Conservation (phyloP, 768 basidiomycete genomes). For the Galerina marginata region DNA sequence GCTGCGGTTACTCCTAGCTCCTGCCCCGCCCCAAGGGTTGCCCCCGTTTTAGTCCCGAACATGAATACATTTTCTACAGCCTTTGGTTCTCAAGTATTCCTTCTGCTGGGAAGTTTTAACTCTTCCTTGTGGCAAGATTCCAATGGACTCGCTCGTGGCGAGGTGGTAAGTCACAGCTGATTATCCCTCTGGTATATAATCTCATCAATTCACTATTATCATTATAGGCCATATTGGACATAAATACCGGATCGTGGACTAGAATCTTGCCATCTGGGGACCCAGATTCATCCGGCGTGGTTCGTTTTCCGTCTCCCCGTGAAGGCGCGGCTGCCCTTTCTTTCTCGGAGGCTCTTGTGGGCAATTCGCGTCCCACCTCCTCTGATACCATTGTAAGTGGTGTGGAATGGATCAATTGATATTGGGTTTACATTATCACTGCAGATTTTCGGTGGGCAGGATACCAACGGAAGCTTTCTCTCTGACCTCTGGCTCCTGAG, state of each 20-base stretch:
- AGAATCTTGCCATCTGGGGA: slow-evolving; percentile 79
- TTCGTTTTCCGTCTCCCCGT: slow-evolving; percentile 67
- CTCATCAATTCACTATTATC: slow-evolving; percentile 10
- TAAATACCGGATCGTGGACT: slow-evolving; percentile 68
- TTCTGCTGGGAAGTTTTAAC: slow-evolving; percentile 73
- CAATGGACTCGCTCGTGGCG: slow-evolving; percentile 64
- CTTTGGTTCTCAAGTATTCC: slow-evolving; percentile 69
- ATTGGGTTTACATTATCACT: neutral
- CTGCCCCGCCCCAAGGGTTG: slow-evolving; percentile 72
- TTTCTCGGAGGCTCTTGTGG: slow-evolving; percentile 59
- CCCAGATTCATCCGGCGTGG: slow-evolving; percentile 55
- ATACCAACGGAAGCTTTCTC: slow-evolving; percentile 66
- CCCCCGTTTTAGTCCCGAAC: slow-evolving; percentile 66
- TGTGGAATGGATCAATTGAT: neutral
- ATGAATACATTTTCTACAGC: slow-evolving; percentile 56
- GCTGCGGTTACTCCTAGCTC: slow-evolving; percentile 44
- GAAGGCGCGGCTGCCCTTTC: slow-evolving; percentile 74
- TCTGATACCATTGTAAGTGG: slow-evolving; percentile 67
- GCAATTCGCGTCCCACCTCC: slow-evolving; percentile 47
- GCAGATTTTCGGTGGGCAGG: slow-evolving; percentile 77
- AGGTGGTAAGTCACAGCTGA: slow-evolving; percentile 58
- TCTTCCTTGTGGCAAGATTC: slow-evolving; percentile 69
- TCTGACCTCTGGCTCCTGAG: slow-evolving; percentile 82
- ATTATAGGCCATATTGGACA: slow-evolving; percentile 64
- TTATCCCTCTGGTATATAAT: neutral